A percentile compares a stretch with the other conserved stretches of the same genome.
phyloP scores from a whole-genome alignment of 2,329 filamentous ascomycete genomes.

The Colletotrichum sp. region DNA sequence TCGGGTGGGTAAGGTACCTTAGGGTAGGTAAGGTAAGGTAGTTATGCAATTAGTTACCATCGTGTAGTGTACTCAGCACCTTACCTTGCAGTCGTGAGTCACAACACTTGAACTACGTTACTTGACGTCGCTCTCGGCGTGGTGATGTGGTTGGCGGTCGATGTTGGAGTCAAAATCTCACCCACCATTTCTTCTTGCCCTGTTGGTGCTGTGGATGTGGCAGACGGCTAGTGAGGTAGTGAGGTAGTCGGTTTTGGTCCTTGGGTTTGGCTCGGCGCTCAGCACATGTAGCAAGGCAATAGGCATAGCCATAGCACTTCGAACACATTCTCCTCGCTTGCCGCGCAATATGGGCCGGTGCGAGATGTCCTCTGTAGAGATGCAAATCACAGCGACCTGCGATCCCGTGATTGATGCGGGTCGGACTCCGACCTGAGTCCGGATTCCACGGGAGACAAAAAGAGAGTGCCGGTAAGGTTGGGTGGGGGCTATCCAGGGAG shows the following conservation, averaged over 20 bases:
- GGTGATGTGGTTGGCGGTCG: neutral
- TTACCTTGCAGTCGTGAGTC: neutral
- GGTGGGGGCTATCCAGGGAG: neutral
- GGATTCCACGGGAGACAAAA: neutral
- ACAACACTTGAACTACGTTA: neutral
- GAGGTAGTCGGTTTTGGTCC: too few species aligned
- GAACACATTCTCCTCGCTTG: too few species aligned
- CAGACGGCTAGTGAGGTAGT: too few species aligned
- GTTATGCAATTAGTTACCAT: neutral
- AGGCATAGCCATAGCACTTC: too few species aligned
- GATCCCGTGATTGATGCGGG: slow-evolving; percentile 1
- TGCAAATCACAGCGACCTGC: neutral
- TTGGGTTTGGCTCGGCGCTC: too few species aligned
- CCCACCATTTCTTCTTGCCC: neutral
- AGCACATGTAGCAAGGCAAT: too few species aligned
- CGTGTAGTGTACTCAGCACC: neutral
- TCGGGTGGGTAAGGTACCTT: neutral
- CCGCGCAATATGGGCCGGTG: neutral
- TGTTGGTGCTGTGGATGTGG: neutral
- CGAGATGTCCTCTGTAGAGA: neutral
- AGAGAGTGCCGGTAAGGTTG: neutral
- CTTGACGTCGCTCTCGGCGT: neutral
- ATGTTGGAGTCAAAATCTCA: neutral
- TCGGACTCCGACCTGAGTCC: slow-evolving; percentile 11
- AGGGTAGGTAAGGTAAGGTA: neutral